Conservation (phyloP, 306 rosid species). For the Cucurbita argyrosperma region DNA sequence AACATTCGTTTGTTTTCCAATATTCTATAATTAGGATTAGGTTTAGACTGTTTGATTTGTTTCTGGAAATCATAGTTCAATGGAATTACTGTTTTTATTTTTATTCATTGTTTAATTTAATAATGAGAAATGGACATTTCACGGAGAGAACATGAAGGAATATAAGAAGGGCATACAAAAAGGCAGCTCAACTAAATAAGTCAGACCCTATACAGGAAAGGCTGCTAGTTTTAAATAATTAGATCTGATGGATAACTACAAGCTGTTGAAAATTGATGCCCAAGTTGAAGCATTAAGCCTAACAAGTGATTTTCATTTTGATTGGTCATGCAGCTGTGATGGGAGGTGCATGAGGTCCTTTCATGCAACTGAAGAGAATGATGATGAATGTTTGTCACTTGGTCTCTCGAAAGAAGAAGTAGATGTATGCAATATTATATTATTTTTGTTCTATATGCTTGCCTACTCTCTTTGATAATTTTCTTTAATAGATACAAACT, state of each 20-base stretch:
- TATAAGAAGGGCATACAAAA: background rate
- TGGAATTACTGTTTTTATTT: background rate
- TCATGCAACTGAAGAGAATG: slow-evolving; percentile 55
- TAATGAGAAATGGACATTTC: no score
- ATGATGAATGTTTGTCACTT: slow-evolving; percentile 57
- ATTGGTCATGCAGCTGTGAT: slow-evolving; percentile 52
- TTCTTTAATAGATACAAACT: slow-evolving; percentile 4
- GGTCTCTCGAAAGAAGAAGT: slow-evolving; percentile 53
- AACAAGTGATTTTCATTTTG: background rate
- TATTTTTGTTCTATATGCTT: slow-evolving; percentile 4
- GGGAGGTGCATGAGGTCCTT: slow-evolving; percentile 91
- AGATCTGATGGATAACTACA: background rate
- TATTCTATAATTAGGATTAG: no score
- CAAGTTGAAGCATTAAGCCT: background rate
- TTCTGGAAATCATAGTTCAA: background rate
- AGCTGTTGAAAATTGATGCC: background rate
- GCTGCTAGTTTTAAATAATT: background rate
- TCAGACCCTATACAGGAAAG: background rate
- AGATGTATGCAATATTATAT: slow-evolving; percentile 37
- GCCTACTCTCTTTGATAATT: background rate
- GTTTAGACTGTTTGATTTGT: background rate
- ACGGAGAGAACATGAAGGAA: background rate
- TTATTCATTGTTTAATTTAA: no score
- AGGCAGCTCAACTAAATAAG: background rate
- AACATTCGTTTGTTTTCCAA: no score